Conservation (phyloP, 106 monocot species). For the Platanthera zijinensis region DNA sequence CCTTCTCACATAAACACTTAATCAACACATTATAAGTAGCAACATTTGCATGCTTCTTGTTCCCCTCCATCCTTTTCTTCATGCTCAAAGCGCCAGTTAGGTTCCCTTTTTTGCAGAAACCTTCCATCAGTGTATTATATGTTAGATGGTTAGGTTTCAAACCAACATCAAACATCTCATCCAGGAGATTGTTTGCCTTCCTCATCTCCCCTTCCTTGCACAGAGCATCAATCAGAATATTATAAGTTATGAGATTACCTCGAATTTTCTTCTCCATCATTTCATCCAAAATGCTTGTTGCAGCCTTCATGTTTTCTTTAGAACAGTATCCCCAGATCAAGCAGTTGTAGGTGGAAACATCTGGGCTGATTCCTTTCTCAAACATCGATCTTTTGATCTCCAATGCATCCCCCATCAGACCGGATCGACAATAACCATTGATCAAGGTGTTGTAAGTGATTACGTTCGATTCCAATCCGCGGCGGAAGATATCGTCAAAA, state of each 20-base stretch:
- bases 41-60: conserved; percentile 58
- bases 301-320: conserved; percentile 42
- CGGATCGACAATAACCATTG: conserved; percentile 55
- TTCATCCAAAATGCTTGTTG: conserved; percentile 54
- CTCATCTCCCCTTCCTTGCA: conserved; percentile 42
- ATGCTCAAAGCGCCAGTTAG: conserved; percentile 59
- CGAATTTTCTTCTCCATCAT: conserved; percentile 58
- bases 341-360: conserved; percentile 62
- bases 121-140: conserved; percentile 75
- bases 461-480: conserved; percentile 40
- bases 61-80: conserved; percentile 75
- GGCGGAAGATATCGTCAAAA: conserved; percentile 32
- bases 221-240: conserved; percentile 57
- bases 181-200: conserved; percentile 67
- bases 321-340: conserved; percentile 65
- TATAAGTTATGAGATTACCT: conserved; percentile 69
- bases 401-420: conserved; percentile 51
- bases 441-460: conserved; percentile 75
- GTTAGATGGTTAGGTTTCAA: conserved; percentile 50
- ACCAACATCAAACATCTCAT: conserved; percentile 69
- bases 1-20: conserved; percentile 50
- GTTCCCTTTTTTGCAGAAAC: conserved; percentile 68
- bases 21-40: conserved; percentile 76
- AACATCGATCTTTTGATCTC: conserved; percentile 36
- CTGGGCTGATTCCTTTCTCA: conserved; percentile 33